Evolutionary conservation across 495 filamentous ascomycete genomes (phyloP).

Genomic region (Cryomyces minteri): DNA sequence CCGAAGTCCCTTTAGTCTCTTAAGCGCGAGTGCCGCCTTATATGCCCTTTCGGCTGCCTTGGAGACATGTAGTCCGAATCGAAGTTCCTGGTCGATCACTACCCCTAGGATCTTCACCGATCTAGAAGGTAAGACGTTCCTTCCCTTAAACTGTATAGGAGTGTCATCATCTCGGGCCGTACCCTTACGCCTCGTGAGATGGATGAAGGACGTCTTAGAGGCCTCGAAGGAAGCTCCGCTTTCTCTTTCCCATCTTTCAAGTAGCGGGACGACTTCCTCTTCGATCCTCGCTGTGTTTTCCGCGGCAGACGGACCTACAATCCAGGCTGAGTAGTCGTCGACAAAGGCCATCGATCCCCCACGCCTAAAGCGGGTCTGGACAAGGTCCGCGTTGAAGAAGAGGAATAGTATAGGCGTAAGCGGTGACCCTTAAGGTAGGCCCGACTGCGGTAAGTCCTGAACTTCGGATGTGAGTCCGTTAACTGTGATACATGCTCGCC

Average conservation of each 20-base stretch:
- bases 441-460: constrained; percentile 4
- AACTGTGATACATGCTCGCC: constrained; percentile 8
- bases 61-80: constrained; percentile 5
- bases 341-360: constrained; percentile 11
- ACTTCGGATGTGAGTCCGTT: constrained; percentile 4
- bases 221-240: constrained; percentile 10
- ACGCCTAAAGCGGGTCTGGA: constrained; percentile 5
- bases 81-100: constrained; percentile 8
- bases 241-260: constrained; percentile 8
- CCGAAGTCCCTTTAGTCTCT: constrained; percentile 1
- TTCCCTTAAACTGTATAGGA: constrained; percentile 5
- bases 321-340: constrained; percentile 12
- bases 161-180: background rate
- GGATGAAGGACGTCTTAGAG: constrained; percentile 8
- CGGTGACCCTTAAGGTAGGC: constrained; percentile 15
- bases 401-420: constrained; percentile 16
- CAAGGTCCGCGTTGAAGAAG: constrained; percentile 18
- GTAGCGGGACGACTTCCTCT: constrained; percentile 4
- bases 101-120: constrained; percentile 11
- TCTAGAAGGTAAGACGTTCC: constrained; percentile 2
- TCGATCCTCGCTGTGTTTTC: constrained; percentile 9
- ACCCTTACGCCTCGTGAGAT: constrained; percentile 8
- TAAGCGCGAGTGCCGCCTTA: constrained; percentile 2
- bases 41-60: constrained; percentile 3
- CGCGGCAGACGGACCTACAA: constrained; percentile 4